These are phyloP conservation scores for Stereum hirsutum DNA, from an alignment of 1,284 basidiomycete genomes.

Conservation along the genomic window DNA sequence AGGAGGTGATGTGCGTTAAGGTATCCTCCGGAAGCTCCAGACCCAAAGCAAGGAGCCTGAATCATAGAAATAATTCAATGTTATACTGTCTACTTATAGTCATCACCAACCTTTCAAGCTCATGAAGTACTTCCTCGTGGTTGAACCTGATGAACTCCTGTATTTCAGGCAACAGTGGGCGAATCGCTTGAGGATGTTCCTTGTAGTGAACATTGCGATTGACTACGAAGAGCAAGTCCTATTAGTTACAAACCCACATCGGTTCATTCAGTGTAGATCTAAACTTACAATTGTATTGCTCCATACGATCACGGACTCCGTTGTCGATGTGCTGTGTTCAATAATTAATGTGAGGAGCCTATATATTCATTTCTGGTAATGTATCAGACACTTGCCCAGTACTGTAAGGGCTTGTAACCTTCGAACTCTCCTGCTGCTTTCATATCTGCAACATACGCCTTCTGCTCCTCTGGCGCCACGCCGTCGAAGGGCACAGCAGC, in stretches of 20 bases:
- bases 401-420: slow-evolving; percentile 49
- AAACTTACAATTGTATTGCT: slow-evolving; percentile 43
- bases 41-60: slow-evolving; percentile 18
- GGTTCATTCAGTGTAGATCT: too few species aligned
- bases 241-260: too few species aligned
- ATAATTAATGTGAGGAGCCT: slow-evolving; percentile 3
- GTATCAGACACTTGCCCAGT: slow-evolving; percentile 31
- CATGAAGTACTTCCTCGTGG: slow-evolving; percentile 20
- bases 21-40: slow-evolving; percentile 23
- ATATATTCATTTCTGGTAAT: background rate
- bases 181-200: slow-evolving; percentile 24
- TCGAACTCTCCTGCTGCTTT: slow-evolving; percentile 44
- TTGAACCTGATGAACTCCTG: slow-evolving; percentile 21
- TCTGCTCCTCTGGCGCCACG: slow-evolving; percentile 49
- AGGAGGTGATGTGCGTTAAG: slow-evolving; percentile 27
- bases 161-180: slow-evolving; percentile 34
- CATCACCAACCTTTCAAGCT: slow-evolving; percentile 16
- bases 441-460: slow-evolving; percentile 34
- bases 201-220: slow-evolving; percentile 17
- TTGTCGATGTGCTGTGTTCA: slow-evolving; percentile 37
- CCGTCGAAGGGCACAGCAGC: slow-evolving; percentile 49
- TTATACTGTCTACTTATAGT: background rate
- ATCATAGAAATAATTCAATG: background rate
- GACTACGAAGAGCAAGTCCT: too few species aligned
- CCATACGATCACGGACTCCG: slow-evolving; percentile 51